A percentile compares a stretch with the other conserved stretches of the same genome.
Conservation (phyloP, 257 asterid genomes). For the Gynochthodes officinalis region DNA sequence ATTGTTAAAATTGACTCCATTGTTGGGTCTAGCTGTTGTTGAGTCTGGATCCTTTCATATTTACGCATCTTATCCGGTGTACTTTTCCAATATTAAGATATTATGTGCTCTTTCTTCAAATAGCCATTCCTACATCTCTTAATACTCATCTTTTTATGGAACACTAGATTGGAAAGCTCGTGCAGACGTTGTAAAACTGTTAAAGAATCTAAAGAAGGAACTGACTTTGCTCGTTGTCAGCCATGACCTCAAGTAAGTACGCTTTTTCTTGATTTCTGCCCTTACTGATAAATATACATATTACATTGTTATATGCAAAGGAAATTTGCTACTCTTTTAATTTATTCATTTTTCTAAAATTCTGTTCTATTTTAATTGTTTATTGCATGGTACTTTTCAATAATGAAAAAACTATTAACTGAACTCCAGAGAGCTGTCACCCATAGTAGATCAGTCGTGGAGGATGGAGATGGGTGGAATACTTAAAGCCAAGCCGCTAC, state of each 20-base stretch:
- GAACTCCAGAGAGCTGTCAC: slow-evolving; percentile 67
- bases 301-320: not conserved
- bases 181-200: slow-evolving; percentile 80
- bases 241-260: slow-evolving; percentile 87
- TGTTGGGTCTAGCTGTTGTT: not conserved
- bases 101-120: not conserved
- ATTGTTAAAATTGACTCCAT: not conserved
- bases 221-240: slow-evolving; percentile 85
- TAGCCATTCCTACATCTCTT: slow-evolving; percentile 2
- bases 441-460: slow-evolving; percentile 87
- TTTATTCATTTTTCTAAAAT: not conserved
- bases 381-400: not conserved
- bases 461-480: slow-evolving; percentile 94
- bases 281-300: not conserved
- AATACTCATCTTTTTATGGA: slow-evolving; percentile 19
- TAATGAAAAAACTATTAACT: slow-evolving; percentile 21
- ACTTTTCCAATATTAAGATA: not conserved
- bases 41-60: not conserved
- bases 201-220: slow-evolving; percentile 73
- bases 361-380: not conserved
- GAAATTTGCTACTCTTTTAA: not conserved
- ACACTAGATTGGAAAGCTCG: slow-evolving; percentile 86
- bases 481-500: slow-evolving; percentile 49
- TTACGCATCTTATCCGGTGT: not conserved
- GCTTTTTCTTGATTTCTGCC: slow-evolving; percentile 11